Evolutionary conservation across 805 yeast species (phyloP), one percentile per base, ranked within the genome.

Genomic region (Candida ovalis): DNA sequence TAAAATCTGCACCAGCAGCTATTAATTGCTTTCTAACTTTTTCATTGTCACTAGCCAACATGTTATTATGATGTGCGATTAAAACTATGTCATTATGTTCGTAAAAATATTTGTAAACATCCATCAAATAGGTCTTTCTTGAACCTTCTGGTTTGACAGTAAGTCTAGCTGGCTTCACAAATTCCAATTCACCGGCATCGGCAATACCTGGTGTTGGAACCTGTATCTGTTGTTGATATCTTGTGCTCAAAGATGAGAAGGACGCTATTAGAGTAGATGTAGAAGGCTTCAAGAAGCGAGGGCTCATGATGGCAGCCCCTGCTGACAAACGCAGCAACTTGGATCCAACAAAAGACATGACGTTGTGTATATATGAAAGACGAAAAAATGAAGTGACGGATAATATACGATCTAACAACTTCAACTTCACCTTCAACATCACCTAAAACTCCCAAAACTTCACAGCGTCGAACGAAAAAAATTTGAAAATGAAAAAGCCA

Each of bases 61-160:
- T 69, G 64, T 90, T 90, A 65, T 89, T 88, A 71, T 88, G 92
- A 70, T 94, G 99, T 5, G 83, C 79, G 56, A 88, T 82, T 47
- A 92, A 74, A 13, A 91, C 73, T 40, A 91, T 81, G 35, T 88
- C 82, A 64, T 81, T 81, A 25, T 68, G 72, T 48, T 83, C 82
- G 70, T 89, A 76, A 53, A 89, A 64, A 53, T 84, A 70, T 51
- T 88, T 80, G 73, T 92, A 92, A 55, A 78, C 73, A 67, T 92
- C 96, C 53, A 92, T 74, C 53, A 92, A 73, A 58, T 81, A 90
- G 0, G 97, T 90, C 71, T 92, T 92, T 70, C 97, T 81, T 3
- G 92, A 82, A 37, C 75, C 76, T 40, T 73, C 60, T 17, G 81
- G 81, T 64, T 91, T 91, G 47, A 77, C 70, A 9, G 91, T 59